These are phyloP conservation scores for Boletellus ananas DNA, from an alignment of 768 basidiomycete genomes.

Conservation along the genomic window DNA sequence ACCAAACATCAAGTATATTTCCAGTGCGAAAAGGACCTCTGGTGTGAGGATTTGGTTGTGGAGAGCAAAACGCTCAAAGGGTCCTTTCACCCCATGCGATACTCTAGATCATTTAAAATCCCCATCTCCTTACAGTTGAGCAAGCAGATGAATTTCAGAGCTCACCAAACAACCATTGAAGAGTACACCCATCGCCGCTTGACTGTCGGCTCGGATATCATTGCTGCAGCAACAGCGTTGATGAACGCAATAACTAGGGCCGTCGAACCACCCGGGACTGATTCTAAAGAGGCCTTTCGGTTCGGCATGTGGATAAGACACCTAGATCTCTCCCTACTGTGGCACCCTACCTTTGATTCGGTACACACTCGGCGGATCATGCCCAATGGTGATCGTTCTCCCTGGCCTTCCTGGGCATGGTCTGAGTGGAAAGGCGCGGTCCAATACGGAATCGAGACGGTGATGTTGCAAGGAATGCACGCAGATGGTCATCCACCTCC, in stretches of 20 bases:
- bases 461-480: neutral
- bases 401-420: constrained; percentile 27
- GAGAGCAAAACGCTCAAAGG: constrained; percentile 8
- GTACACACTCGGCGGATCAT: constrained; percentile 7
- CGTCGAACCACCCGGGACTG: neutral
- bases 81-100: constrained; percentile 8
- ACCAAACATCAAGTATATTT: constrained; percentile 22
- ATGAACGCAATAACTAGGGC: constrained; percentile 2
- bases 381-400: neutral
- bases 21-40: constrained; percentile 17
- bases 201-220: constrained; percentile 14
- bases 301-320: constrained; percentile 11
- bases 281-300: constrained; percentile 4
- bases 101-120: neutral
- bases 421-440: constrained; percentile 23
- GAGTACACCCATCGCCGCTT: constrained; percentile 12
- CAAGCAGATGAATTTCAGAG: neutral
- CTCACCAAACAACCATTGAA: constrained; percentile 6
- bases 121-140: neutral
- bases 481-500: constrained; percentile 3
- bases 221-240: constrained; percentile 8
- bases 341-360: constrained; percentile 18
- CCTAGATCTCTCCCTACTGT: constrained; percentile 15
- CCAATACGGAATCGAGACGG: constrained; percentile 1
- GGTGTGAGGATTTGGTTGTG: constrained; percentile 21